Base-by-base conservation (phyloP, 495 filamentous ascomycete species). In the Lasiosphaeria miniovina region DNA sequence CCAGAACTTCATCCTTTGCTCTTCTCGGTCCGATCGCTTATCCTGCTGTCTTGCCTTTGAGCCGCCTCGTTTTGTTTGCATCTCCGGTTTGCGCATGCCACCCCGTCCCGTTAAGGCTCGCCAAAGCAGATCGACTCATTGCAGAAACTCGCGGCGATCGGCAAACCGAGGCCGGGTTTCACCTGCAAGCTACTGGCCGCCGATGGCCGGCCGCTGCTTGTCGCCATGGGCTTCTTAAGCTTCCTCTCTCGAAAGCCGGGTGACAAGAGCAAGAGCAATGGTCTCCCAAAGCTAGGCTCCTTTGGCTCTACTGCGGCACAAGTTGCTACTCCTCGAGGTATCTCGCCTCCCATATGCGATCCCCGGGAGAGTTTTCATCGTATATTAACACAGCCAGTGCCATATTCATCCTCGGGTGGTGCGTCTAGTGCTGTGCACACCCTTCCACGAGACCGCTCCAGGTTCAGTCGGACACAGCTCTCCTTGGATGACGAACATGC, bases 151-250 rank as follows among this genome's bases (percentile, higher is more conserved):
- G 34, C 12, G 14, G 11, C 5, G 34, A 54, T 8, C 52, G 31
- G 3, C 36, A 36, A 4, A 14, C 12, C 15, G 43, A 33, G 24
- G 10, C 15, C 60, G 12, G 24, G 49, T n/a, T 51, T 32, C 32
- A 34, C 50, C 33, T 12, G 12, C 2, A 34, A 32, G 35, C 11
- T 43, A 33, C 45, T 49, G 34, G 52, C 61, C 50, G 58, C 66
- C 51, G 24, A 71, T 69, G 66, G 66, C 62, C 24, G 59, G 65
- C 50, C 41, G 36, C 38, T 55, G 46, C 45, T 8, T 33, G 17
- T 38, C 68, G 71, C 55, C 31, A 80, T 80, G 77, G 76, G 77
- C 60, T 64, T 78, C 59, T 64, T 78, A 46, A 74, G 68, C 59
- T 74, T 78, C 33, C 57, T 80, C 36, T 63, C 69, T 9, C 73